Evolutionary conservation across 108 stramenopile species (phyloP), one percentile per base, ranked within the genome.

Genomic region (Cyclotella choctawhatcheeana): DNA sequence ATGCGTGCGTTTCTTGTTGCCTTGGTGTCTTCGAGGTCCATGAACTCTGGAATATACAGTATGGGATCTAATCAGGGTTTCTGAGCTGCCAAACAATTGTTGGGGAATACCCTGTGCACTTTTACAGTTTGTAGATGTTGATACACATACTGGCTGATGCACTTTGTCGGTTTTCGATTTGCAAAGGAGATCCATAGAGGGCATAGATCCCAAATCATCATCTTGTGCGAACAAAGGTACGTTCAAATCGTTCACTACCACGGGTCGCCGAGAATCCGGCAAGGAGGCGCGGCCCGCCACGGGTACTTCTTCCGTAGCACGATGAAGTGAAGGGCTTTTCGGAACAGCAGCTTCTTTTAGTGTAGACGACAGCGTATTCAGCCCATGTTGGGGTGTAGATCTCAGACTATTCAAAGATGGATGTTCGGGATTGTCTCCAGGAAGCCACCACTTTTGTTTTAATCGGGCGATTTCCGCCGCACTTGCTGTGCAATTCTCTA

Each of bases 381-480:
- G 20, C 5, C 31, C 29, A 14, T 32, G 17, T 26, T 31, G 21
- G 32, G 18, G 0, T 1, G 1, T 25, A 12, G 58, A 20, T 47
- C 1, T 17, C 26, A 31, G 37, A 24, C 29, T 26, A n/a, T 69
- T 34, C 61, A 68, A 56, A 12, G 77, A 34, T 2, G 77, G 77
- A 70, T 78, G 77, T 8, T 71, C 44, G 1, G 77, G 77, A 50
- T 78, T 70, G 14, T 67, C 20, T 8, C 77, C 77, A 8, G 40
- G 56, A 0, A 78, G 64, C 77, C 77, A 78, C 77, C 77, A 78
- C 44, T 66, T 78, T n/a, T 71, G 77, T 3, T 44, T n/a, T 10
- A 29, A 43, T 51, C 63, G 27, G 10, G 48, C 77, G 62, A 59
- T 44, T 40, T 78, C 65, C 54, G 71, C 70, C 2, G 77, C 77